Percentiles rank a stretch among this genome's conserved stretches.
Evolutionary conservation across 2,329 filamentous ascomycete genomes (phyloP).

Genomic region (Fusarium phyllophilum): DNA sequence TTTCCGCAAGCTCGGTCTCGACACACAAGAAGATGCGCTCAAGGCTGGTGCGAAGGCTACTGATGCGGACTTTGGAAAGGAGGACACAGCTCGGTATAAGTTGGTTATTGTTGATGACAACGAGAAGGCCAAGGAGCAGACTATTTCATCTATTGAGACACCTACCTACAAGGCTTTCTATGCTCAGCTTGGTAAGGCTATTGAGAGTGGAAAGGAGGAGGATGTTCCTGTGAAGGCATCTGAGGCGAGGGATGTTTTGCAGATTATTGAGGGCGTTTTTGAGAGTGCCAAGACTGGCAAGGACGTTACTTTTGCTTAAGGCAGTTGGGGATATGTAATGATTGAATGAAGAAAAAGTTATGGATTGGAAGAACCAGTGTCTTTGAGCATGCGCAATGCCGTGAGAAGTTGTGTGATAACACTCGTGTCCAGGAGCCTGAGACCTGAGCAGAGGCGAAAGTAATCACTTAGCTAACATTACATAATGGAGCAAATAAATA

Average conservation of each 20-base stretch:
- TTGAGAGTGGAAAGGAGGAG: slow-evolving; percentile 59
- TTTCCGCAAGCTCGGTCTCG: slow-evolving; percentile 77
- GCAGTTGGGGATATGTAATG: neutral
- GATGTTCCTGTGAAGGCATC: slow-evolving; percentile 63
- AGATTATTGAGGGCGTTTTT: slow-evolving; percentile 61
- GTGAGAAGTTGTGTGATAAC: neutral
- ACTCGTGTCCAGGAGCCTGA: too few relatives aligned
- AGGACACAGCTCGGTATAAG: slow-evolving; percentile 68
- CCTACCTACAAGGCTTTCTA: slow-evolving; percentile 78
- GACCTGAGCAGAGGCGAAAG: too few relatives aligned
- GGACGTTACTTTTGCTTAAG: slow-evolving; percentile 53
- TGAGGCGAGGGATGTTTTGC: slow-evolving; percentile 64
- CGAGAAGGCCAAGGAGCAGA: slow-evolving; percentile 60
- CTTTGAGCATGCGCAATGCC: neutral
- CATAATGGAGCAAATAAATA: neutral
- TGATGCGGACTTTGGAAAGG: slow-evolving; percentile 72
- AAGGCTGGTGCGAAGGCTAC: slow-evolving; percentile 69
- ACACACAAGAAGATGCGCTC: slow-evolving; percentile 80
- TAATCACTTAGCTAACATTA: rapidly evolving
- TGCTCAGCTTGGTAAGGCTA: slow-evolving; percentile 58
- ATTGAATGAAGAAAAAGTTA: slow-evolving; percentile 24
- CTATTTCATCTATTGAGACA: slow-evolving; percentile 69
- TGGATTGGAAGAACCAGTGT: neutral
- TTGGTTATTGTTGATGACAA: slow-evolving; percentile 66
- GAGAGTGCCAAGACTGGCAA: slow-evolving; percentile 61